phyloP scores from a whole-genome alignment of 2,329 filamentous ascomycete species.

The Macrophomina phaseolina region DNA sequence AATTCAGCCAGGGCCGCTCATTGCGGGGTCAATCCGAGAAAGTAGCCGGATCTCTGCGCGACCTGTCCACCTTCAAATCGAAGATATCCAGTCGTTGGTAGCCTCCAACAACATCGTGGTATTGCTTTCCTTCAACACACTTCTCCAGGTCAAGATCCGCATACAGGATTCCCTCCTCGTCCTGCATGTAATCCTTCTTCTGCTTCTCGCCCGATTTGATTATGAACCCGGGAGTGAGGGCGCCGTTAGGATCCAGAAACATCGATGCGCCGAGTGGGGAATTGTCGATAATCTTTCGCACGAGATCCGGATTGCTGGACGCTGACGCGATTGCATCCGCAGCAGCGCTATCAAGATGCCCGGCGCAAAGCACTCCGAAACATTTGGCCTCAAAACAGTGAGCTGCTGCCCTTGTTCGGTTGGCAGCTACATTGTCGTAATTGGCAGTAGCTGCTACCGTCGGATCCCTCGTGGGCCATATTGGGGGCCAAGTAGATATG shows the following conservation, averaged over 20 bases:
- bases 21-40: not conserved
- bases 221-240: constrained; percentile 47
- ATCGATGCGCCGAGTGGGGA: constrained; percentile 55
- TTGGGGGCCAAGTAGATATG: constrained; percentile 61
- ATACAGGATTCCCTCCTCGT: constrained; percentile 58
- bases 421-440: constrained; percentile 62
- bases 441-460: constrained; percentile 38
- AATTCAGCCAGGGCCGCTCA: not conserved
- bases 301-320: constrained; percentile 36
- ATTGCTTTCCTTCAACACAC: constrained; percentile 63
- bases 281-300: constrained; percentile 43
- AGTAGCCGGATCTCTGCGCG: constrained; percentile 42
- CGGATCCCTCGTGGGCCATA: constrained; percentile 57
- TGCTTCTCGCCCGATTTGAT: constrained; percentile 35
- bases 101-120: constrained; percentile 61
- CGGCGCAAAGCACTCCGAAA: constrained; percentile 59
- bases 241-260: constrained; percentile 60
- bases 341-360: constrained; percentile 48
- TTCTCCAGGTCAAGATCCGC: constrained; percentile 57
- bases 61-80: constrained; percentile 55
- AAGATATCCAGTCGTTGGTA: constrained; percentile 64
- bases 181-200: constrained; percentile 48
- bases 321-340: constrained; percentile 44
- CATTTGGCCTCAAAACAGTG: constrained; percentile 66
- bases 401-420: constrained; percentile 58